phyloP scores from a whole-genome alignment of 352 stramenopile genomes.

The Saprolegnia parasitica region DNA sequence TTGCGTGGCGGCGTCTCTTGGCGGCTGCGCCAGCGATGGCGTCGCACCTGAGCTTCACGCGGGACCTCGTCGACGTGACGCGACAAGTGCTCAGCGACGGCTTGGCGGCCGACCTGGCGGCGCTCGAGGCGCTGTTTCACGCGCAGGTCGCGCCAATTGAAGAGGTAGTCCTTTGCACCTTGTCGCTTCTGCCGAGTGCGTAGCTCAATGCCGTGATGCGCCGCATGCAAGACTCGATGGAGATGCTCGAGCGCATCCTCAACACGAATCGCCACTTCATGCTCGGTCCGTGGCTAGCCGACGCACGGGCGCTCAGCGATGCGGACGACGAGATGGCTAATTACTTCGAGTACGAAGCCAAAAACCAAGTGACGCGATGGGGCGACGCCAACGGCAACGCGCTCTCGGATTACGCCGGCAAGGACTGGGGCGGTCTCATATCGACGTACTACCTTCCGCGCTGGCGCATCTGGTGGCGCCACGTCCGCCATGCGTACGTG shows the following conservation, averaged over 20 bases:
- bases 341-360: constrained; percentile 76
- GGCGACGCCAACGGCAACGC: constrained; percentile 68
- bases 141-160: constrained; percentile 34
- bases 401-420: constrained; percentile 69
- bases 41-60: constrained; percentile 48
- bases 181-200: constrained; percentile 10
- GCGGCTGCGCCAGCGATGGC: constrained; percentile 36
- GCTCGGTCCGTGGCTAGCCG: constrained; percentile 60
- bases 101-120: constrained; percentile 50
- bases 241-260: constrained; percentile 53
- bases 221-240: constrained; percentile 1
- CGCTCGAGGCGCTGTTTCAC: constrained; percentile 49
- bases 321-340: constrained; percentile 29
- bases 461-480: constrained; percentile 65
- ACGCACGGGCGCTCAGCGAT: constrained; percentile 43
- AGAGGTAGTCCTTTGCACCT: constrained; percentile 33
- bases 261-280: constrained; percentile 61
- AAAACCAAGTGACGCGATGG: constrained; percentile 75
- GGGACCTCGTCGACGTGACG: constrained; percentile 70
- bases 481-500: constrained; percentile 57
- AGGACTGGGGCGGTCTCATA: constrained; percentile 71
- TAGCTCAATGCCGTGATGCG: constrained; percentile 33
- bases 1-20: constrained; percentile 56
- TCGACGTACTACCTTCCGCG: constrained; percentile 59
- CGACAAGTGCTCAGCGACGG: constrained; percentile 64